Base-by-base conservation (phyloP, 2,329 filamentous ascomycete genomes). In the Exophiala bonariae region DNA sequence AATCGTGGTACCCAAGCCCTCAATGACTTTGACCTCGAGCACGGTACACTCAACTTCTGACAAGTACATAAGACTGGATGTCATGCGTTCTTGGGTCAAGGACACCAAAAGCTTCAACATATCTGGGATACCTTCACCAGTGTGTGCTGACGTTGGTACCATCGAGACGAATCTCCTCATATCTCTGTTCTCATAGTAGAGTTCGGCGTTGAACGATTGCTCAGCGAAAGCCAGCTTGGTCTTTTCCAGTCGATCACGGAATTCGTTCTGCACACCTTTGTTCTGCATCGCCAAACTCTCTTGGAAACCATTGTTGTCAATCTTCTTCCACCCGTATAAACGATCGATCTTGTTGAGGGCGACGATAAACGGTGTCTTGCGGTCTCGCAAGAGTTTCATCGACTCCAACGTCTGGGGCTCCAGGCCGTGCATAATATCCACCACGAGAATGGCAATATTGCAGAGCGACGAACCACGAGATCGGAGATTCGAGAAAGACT, bases 291-390 rank as follows among this genome's bases (percentile, higher is more conserved):
- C 82, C 67, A 99, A 76, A 71, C 86, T 92, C 68, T 97, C 92
- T 63, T 89, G 84, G 81, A 99, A 97, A 50, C 93, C 93, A 66
- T 99, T 99, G 81, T 99, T 96, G 63, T 93, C 90, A 52, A 96
- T 89, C 75, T 92, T 90, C 78, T 96, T 96, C 93, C 95, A 99
- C 66, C 89, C 90, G 67, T 96, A 99, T 13, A 99, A 83, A 81
- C 93, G 90, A 82, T 99, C 93, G 59, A 99, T 97, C 79, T 99
- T 99, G 85, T 99, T 99, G 65, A 99, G 78, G 1, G 95, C 95
- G 32, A 99, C 95, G 59, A 99, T 95, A 75, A 99, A 99, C 4
- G 93, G 93, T 17, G 93, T 99, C 73, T 93, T 95, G 62, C 89
- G 82, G 62, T 96, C 92, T 64, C 92, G 83, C 42, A 99, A 82